These are phyloP conservation scores for Neocallimastix lanati DNA, from an alignment of 192 early-diverging fungal genomes.

Conservation along the genomic window DNA sequence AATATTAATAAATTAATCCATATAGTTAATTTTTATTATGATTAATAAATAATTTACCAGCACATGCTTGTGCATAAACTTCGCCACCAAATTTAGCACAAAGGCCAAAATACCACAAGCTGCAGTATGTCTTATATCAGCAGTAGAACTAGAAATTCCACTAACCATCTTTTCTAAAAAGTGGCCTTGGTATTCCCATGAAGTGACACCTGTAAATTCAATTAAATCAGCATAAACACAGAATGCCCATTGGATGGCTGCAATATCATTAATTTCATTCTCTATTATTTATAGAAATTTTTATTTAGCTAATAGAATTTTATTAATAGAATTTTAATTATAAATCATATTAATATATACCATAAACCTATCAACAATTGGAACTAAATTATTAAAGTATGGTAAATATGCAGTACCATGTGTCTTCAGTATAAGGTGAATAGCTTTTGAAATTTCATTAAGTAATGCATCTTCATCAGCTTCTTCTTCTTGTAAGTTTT, in stretches of 20 bases:
- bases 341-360: conserved; percentile 12
- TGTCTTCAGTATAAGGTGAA: conserved; percentile 63
- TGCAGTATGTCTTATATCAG: conserved; percentile 81
- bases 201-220: conserved; percentile 66
- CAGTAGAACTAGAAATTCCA: conserved; percentile 27
- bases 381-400: conserved; percentile 62
- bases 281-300: no score
- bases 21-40: no score
- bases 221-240: conserved; percentile 85
- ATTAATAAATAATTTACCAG: conserved; percentile 12
- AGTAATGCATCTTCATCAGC: conserved; percentile 60
- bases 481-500: conserved; percentile 66
- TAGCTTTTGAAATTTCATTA: conserved; percentile 56
- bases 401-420: conserved; percentile 56
- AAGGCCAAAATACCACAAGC: conserved; percentile 88
- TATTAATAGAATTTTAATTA: no score
- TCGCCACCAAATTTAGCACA: conserved; percentile 75
- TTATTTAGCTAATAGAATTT: no score
- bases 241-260: conserved; percentile 79
- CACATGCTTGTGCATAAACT: conserved; percentile 52
- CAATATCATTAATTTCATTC: conserved; percentile 29
- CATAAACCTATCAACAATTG: conserved; percentile 34
- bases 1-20: no score
- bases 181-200: conserved; percentile 36
- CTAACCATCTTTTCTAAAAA: conserved; percentile 47